phyloP scores from a whole-genome alignment of 2,329 filamentous ascomycete species.

The Tolypocladium endophyticum region DNA sequence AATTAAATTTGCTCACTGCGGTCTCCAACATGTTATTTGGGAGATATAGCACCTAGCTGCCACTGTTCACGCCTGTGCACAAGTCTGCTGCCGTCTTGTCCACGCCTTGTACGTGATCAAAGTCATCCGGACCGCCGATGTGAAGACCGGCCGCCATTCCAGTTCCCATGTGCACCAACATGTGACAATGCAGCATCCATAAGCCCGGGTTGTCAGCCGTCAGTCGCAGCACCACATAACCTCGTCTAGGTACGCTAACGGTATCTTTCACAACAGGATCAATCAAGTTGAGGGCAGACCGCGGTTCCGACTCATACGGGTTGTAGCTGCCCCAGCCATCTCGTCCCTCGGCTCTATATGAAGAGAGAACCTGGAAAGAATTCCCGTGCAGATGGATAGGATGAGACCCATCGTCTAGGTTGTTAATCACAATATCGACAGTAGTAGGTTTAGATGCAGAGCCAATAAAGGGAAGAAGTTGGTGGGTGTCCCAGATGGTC shows the following conservation, averaged over 20 bases:
- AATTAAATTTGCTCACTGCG: neutral
- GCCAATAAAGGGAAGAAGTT: slow-evolving; percentile 10
- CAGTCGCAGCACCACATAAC: slow-evolving; percentile 13
- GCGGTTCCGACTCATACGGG: slow-evolving; percentile 7
- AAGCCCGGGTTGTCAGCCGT: slow-evolving; percentile 13
- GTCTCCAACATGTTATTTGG: too few species aligned
- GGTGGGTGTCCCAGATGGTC: slow-evolving; percentile 11
- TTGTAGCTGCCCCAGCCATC: slow-evolving; percentile 15
- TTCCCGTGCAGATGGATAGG: slow-evolving; percentile 45
- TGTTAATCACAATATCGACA: slow-evolving; percentile 20
- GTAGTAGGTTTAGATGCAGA: slow-evolving; percentile 4
- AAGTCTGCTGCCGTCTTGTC: slow-evolving; percentile 6
- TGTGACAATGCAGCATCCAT: slow-evolving; percentile 19
- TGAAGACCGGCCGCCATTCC: slow-evolving; percentile 16
- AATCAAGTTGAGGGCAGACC: slow-evolving; percentile 4
- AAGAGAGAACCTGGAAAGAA: slow-evolving; percentile 33
- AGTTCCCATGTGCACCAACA: slow-evolving; percentile 15
- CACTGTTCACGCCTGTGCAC: slow-evolving; percentile 1
- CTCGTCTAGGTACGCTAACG: slow-evolving; percentile 24
- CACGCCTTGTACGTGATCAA: slow-evolving; percentile 7
- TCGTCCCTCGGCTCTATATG: slow-evolving; percentile 8
- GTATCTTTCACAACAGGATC: slow-evolving; percentile 22
- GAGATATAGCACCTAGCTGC: neutral
- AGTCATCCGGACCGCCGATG: slow-evolving; percentile 9
- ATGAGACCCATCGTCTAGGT: slow-evolving; percentile 20